Evolutionary conservation across 1,139 yeast genomes (phyloP), one percentile per base, ranked within the genome.

Genomic region (Debaryomyces psychrophilus): DNA sequence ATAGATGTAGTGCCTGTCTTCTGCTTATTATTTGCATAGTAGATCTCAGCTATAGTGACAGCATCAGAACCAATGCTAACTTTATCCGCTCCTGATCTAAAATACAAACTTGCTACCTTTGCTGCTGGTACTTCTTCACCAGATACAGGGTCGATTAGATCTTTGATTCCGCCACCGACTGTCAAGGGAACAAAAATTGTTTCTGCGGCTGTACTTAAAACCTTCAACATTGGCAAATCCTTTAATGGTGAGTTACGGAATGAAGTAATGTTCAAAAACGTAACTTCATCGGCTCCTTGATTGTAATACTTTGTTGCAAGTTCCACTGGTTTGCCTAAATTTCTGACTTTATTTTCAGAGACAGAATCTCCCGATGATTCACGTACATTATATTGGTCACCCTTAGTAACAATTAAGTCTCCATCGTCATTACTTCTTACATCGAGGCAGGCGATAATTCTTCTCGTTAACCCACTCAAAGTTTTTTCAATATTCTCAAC

Each of bases 61-160:
- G 99, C 96, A 70, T 93, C 99, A n/a, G 96, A 83, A 9, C 99
- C 99, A 61, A 93, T 93, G 44, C 97, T 88, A 4, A 93, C 96
- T 64, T 93, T 93, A 67, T 93, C 99, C 9, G 99, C 99, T 47
- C 99, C 99, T 0, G 97, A 88, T 50, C 90, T 78, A 75, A 93
- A 93, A 64, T 93, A 93, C 55, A 90, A 73, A 41, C 89, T 82
- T 0, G 99, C 99, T 12, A 93, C 96, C 47, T 90, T 85, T 29
- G 87, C 79, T 0, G 99, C 98, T 8, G 96, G 85, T 12, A 89
- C 83, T 4, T 68, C 56, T 17, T 84, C 81, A 20, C 93, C 92
- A 2, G 77, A 58, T 52, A 79, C 87, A 0, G 96, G 95, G 57
- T 93, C 98, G 26, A 79, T 75, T 58, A 89, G 81, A 62, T 93